These are phyloP conservation scores for Penicillium sp. DNA, from an alignment of 2,329 filamentous ascomycete genomes.

Conservation along the genomic window DNA sequence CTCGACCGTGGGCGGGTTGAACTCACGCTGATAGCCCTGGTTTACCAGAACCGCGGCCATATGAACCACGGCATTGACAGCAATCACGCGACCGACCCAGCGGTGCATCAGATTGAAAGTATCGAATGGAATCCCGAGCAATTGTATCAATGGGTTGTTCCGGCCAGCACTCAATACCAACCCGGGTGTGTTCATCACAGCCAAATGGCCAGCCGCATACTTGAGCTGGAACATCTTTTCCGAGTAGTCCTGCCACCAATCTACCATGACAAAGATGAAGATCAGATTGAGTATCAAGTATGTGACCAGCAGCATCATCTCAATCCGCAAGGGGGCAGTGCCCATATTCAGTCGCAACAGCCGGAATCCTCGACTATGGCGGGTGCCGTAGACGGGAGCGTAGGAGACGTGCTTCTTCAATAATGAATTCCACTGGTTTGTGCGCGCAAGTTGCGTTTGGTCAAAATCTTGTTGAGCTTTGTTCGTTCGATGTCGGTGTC, in stretches of 20 bases:
- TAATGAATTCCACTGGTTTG: conserved; percentile 12
- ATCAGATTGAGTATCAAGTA: conserved; percentile 66
- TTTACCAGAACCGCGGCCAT: conserved; percentile 38
- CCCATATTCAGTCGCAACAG: conserved; percentile 62
- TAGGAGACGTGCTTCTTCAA: conserved; percentile 40
- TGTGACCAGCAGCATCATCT: conserved; percentile 59
- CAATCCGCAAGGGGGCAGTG: conserved; percentile 67
- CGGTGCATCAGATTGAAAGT: conserved; percentile 86
- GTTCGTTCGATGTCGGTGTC: conserved; percentile 21
- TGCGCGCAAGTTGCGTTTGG: conserved; percentile 17
- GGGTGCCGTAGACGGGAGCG: conserved; percentile 63
- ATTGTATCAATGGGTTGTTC: conserved; percentile 79
- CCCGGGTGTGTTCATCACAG: conserved; percentile 80
- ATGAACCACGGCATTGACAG: conserved; percentile 63
- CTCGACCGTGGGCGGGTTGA: too few relatives aligned
- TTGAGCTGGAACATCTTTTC: conserved; percentile 50
- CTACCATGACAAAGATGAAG: conserved; percentile 52
- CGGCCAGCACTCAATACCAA: conserved; percentile 79
- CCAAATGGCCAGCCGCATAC: conserved; percentile 73
- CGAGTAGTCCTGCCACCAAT: conserved; percentile 28
- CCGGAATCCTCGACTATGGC: conserved; percentile 67
- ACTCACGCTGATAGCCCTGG: conserved; percentile 19
- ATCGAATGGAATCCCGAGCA: conserved; percentile 83
- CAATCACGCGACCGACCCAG: conserved; percentile 69
- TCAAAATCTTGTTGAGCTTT: conserved; percentile 14